Evolutionary conservation across 2,329 filamentous ascomycete genomes (phyloP).

Genomic region (Lasiodiplodia theobromae): DNA sequence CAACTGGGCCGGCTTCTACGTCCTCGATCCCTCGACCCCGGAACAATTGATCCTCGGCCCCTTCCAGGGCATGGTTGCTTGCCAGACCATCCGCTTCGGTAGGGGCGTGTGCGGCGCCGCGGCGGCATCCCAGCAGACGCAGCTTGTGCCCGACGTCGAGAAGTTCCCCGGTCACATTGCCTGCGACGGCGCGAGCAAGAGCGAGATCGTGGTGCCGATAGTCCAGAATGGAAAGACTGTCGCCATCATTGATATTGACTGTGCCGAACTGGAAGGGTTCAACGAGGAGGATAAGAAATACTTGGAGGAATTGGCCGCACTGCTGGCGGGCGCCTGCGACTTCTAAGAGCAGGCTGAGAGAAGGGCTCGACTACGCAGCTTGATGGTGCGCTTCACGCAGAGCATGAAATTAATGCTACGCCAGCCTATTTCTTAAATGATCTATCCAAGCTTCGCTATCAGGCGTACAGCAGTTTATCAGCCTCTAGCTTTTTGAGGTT

Average conservation of each 20-base stretch:
- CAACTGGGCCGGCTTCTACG: constrained; percentile 86
- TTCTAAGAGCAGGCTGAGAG: constrained; percentile 33
- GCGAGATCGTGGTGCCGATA: constrained; percentile 84
- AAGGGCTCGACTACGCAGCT: too few relatives aligned
- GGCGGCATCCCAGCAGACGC: constrained; percentile 66
- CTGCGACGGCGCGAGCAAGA: constrained; percentile 76
- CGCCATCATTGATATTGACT: constrained; percentile 83
- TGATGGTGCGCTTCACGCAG: too few relatives aligned
- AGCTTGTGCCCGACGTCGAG: constrained; percentile 73
- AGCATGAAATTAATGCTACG: too few relatives aligned
- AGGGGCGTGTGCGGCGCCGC: constrained; percentile 79
- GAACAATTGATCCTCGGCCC: constrained; percentile 75
- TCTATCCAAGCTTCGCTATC: too few relatives aligned
- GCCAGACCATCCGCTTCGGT: constrained; percentile 77
- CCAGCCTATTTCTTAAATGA: too few relatives aligned
- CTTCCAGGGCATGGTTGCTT: constrained; percentile 80
- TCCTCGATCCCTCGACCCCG: constrained; percentile 60
- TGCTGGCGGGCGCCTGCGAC: constrained; percentile 45
- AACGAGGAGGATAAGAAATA: constrained; percentile 70
- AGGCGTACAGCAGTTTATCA: too few relatives aligned
- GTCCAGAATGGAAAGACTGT: constrained; percentile 63
- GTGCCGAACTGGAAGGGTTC: constrained; percentile 71
- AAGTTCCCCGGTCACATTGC: constrained; percentile 81
- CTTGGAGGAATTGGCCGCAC: constrained; percentile 66
- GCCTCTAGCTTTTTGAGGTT: too few relatives aligned